Evolutionary conservation across 1,139 yeast genomes (phyloP), one percentile per base, ranked within the genome.

Genomic region (Geotrichum cucujoidarum): DNA sequence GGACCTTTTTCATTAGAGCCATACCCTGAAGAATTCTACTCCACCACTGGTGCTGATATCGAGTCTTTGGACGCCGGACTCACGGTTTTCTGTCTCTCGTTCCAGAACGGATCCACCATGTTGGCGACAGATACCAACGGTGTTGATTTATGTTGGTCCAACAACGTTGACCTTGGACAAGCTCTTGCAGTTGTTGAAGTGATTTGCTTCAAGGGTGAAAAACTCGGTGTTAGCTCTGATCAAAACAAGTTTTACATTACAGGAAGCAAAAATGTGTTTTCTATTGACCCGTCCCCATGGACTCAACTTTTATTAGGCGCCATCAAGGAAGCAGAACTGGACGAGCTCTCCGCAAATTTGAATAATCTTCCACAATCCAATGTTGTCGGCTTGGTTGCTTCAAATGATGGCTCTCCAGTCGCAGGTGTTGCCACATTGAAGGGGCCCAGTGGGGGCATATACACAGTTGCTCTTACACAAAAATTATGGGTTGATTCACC

Each of bases 1-100:
- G 85, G 85, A 1, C 83, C 85, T 0, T 67, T 76, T 47, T 55
- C 68, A 0, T 65, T 78, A 8, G 60, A 66, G 21, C 82, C 83
- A 1, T 81, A 70, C 53, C 83, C 82, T 1, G 70, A 69, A 4
- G 61, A 59, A 18, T 58, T 78, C 11, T 78, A 79, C 57, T 66
- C 63, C 2, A 68, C 66, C n/a, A 67, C 67, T 3, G 74, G 75
- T 1, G 54, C 60, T 16, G 73, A 71, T 45, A 55, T 73, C 14
- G 45, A 53, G 3, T 49, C 59, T 11, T 29, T 65, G 11, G 65
- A 63, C n/a, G 55, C 69, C 6, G 67, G 64, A 29, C 38, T 62
- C 22, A 55, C 53, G 8, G 56, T 57, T 48, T 36, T 58, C 50
- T 43, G 45, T 20, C 31, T 39, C n/a, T 27, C 47, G 13, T 47